Conservation (phyloP, 2,329 filamentous ascomycete species). For the Ceratocystis cacaofunesta region DNA sequence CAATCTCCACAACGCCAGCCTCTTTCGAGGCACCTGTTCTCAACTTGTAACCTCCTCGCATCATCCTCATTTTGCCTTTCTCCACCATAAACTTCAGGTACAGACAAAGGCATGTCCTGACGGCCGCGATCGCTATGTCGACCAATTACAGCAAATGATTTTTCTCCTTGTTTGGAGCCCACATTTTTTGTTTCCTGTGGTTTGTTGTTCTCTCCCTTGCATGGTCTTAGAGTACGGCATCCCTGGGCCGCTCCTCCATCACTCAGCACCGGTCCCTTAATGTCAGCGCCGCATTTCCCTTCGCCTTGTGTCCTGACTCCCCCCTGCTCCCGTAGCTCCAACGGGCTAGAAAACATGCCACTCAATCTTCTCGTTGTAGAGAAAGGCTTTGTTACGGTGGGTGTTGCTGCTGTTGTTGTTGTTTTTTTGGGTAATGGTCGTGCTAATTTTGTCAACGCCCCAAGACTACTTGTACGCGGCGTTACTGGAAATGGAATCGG, state of each 20-base stretch:
- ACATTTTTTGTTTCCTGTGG: neutral
- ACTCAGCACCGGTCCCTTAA: conserved; percentile 6
- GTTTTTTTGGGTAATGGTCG: neutral
- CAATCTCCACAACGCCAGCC: neutral
- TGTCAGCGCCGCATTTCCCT: neutral
- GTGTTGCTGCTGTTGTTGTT: neutral
- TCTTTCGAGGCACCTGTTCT: neutral
- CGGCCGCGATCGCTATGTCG: neutral
- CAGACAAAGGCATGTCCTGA: conserved; percentile 1
- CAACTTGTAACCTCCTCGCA: neutral
- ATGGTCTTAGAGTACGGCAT: neutral
- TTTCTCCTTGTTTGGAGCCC: neutral
- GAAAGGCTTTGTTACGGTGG: no score
- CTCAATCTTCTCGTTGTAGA: neutral
- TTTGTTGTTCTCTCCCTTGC: conserved; percentile 3
- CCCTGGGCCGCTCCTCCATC: conserved; percentile 7
- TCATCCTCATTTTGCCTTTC: neutral
- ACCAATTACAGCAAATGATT: neutral
- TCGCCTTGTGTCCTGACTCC: neutral
- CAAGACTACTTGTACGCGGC: conserved; percentile 1
- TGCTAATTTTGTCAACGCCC: neutral
- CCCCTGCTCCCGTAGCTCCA: neutral
- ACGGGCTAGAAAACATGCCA: neutral
- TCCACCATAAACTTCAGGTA: neutral
- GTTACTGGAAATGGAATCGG: neutral